These are phyloP conservation scores for Apiosordaria backusii DNA, from an alignment of 495 filamentous ascomycete genomes.

Conservation along the genomic window DNA sequence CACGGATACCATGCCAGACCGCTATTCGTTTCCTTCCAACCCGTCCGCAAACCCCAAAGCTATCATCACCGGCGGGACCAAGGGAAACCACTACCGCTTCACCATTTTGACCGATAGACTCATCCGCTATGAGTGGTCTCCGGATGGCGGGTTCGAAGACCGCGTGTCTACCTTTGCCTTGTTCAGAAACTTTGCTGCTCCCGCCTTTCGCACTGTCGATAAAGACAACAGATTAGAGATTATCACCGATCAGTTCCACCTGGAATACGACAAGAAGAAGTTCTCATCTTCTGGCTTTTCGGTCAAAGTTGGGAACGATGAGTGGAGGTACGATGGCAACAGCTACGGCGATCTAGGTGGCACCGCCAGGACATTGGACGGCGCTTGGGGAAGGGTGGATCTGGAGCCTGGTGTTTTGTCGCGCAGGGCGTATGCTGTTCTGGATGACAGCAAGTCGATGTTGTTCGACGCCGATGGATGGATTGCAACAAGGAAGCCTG, in stretches of 20 bases:
- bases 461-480: slow-evolving; percentile 52
- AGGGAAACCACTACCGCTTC: slow-evolving; percentile 47
- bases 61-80: slow-evolving; percentile 39
- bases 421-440: slow-evolving; percentile 41
- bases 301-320: slow-evolving; percentile 33
- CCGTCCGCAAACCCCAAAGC: slow-evolving; percentile 47
- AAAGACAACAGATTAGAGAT: slow-evolving; percentile 42
- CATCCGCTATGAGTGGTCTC: slow-evolving; percentile 56
- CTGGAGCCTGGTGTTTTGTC: slow-evolving; percentile 50
- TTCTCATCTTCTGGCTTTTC: slow-evolving; percentile 47
- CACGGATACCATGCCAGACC: slow-evolving; percentile 13
- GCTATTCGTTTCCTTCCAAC: slow-evolving; percentile 44
- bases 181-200: slow-evolving; percentile 46
- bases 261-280: slow-evolving; percentile 49
- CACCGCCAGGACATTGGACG: slow-evolving; percentile 54
- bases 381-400: slow-evolving; percentile 44
- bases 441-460: slow-evolving; percentile 58
- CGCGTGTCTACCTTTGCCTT: slow-evolving; percentile 55
- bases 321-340: slow-evolving; percentile 48
- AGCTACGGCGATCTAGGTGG: slow-evolving; percentile 46
- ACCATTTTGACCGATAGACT: slow-evolving; percentile 50
- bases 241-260: slow-evolving; percentile 47
- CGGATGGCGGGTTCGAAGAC: slow-evolving; percentile 55
- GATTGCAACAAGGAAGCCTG: slow-evolving; percentile 41
- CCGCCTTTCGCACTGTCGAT: slow-evolving; percentile 45